Conservation (phyloP, 1,284 basidiomycete species). For the Ustilago hordei region DNA sequence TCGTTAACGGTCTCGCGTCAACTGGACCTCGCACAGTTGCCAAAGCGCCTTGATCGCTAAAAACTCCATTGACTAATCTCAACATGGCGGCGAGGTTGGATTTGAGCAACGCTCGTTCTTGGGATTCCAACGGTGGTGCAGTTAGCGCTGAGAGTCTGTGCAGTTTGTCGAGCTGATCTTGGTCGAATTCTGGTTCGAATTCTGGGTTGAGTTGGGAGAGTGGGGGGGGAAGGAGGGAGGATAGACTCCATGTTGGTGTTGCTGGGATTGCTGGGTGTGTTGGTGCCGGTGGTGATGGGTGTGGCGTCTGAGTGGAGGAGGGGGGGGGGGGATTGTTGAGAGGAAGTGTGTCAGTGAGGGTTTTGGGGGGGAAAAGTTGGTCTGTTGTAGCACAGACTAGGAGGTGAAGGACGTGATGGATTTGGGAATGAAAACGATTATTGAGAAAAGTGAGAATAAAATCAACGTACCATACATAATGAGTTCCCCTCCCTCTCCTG, state of each 20-base stretch:
- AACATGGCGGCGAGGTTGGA: constrained; percentile 20
- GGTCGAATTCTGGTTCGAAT: background rate
- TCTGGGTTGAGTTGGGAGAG: background rate
- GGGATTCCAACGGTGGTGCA: constrained; percentile 1
- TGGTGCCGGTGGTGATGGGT: background rate
- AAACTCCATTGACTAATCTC: constrained; percentile 20
- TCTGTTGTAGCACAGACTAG: no score
- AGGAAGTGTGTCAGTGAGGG: background rate
- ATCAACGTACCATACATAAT: constrained; percentile 17
- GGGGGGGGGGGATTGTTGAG: no score
- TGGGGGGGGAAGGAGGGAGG: background rate
- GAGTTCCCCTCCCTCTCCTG: background rate
- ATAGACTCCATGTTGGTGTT: constrained; percentile 33
- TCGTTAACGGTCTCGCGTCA: no score
- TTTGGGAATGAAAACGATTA: no score
- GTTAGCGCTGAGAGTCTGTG: constrained; percentile 42
- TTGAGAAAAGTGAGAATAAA: no score
- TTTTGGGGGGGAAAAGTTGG: no score
- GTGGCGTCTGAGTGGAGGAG: background rate
- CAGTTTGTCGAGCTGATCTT: constrained; percentile 37
- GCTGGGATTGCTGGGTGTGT: constrained; percentile 30
- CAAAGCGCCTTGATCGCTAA: no score
- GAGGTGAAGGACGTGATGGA: no score
- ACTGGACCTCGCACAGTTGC: no score
- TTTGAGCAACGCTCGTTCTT: constrained; percentile 25